A percentile compares a stretch with the other conserved stretches of the same genome.
Conservation (phyloP, 1,284 basidiomycete genomes). For the Kalmanozyma brasiliensis region DNA sequence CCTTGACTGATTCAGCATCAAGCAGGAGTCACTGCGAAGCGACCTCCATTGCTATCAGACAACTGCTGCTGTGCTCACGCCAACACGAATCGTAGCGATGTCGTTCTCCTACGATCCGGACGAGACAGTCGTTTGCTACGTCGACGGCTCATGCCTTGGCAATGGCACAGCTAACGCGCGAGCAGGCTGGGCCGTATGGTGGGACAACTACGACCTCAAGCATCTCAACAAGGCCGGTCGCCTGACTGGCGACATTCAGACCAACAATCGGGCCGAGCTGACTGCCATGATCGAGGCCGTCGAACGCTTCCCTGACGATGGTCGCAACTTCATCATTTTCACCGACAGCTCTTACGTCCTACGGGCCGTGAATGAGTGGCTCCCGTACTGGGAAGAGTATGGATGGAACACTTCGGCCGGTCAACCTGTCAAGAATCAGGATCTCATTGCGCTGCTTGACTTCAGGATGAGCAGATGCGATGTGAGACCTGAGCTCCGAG, state of each 20-base stretch:
- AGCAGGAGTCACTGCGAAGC: too few species aligned
- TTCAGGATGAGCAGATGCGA: too few species aligned
- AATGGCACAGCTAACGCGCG: conserved; percentile 72
- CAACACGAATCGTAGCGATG: too few species aligned
- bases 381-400: conserved; percentile 73
- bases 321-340: conserved; percentile 74
- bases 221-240: conserved; percentile 78
- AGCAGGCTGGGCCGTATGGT: conserved; percentile 64
- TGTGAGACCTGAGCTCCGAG: too few species aligned
- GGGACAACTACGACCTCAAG: conserved; percentile 20
- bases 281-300: conserved; percentile 81
- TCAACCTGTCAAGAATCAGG: conserved; percentile 74
- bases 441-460: conserved; percentile 74
- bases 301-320: conserved; percentile 73
- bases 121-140: conserved; percentile 72
- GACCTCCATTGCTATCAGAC: too few species aligned
- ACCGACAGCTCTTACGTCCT: conserved; percentile 69
- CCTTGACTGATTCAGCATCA: too few species aligned
- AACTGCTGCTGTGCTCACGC: too few species aligned
- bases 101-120: too few species aligned
- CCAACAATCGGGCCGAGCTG: conserved; percentile 87
- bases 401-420: conserved; percentile 72
- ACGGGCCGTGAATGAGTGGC: conserved; percentile 74
- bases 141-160: conserved; percentile 80
- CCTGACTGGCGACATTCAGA: conserved; percentile 79